Percentiles rank a stretch among this genome's conserved stretches.
phyloP scores from a whole-genome alignment of 1,284 basidiomycete species.

The Malassezia nana region DNA sequence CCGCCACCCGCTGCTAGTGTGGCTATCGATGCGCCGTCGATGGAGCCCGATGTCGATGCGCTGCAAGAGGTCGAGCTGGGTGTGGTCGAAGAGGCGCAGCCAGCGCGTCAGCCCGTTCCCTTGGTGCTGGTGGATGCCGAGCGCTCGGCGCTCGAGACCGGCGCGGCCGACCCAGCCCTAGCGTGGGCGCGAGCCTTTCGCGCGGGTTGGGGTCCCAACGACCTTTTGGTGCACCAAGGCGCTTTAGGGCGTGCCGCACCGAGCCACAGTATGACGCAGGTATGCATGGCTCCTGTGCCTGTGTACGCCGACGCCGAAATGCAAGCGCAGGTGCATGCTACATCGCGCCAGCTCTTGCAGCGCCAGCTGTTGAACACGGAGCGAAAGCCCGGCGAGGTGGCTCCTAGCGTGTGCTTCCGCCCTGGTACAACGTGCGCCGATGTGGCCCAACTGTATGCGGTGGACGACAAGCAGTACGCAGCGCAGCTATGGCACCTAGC shows the following conservation, averaged over 20 bases:
- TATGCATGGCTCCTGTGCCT: background rate
- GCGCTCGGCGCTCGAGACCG: slow-evolving; percentile 1
- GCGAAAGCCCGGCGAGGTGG: slow-evolving; percentile 54
- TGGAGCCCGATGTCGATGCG: background rate
- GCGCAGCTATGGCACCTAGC: slow-evolving; percentile 74
- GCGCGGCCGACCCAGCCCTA: slow-evolving; percentile 65
- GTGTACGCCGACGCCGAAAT: background rate
- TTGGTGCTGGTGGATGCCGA: background rate
- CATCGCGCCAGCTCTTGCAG: slow-evolving; percentile 59
- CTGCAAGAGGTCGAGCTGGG: background rate
- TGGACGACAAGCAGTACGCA: slow-evolving; percentile 58
- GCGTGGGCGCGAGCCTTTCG: slow-evolving; percentile 78
- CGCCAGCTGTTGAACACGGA: slow-evolving; percentile 69
- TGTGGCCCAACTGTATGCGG: slow-evolving; percentile 64
- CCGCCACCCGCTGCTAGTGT: background rate
- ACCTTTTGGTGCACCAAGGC: slow-evolving; percentile 66
- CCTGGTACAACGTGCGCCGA: slow-evolving; percentile 64
- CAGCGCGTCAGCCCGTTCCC: background rate
- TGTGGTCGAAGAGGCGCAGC: background rate
- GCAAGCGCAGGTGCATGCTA: background rate
- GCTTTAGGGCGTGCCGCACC: background rate
- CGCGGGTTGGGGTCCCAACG: slow-evolving; percentile 77
- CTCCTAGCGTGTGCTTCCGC: slow-evolving; percentile 52
- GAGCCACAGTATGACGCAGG: background rate
- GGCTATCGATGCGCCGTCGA: background rate